Evolutionary conservation across 2,329 filamentous ascomycete species (phyloP).

Genomic region (Fusarium tupiense): DNA sequence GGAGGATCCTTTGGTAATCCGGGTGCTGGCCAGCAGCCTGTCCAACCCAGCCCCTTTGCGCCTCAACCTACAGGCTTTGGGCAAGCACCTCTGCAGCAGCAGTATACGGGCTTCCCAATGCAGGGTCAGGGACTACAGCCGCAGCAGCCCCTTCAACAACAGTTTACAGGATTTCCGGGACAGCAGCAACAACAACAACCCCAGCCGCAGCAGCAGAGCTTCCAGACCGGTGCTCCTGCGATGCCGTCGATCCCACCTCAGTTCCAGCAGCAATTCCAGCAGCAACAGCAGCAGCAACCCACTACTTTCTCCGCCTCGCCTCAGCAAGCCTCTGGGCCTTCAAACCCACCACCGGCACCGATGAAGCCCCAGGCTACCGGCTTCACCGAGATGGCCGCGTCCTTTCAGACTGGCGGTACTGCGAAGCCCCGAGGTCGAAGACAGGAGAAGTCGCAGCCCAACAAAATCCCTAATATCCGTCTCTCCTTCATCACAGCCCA

Average conservation of each 20-base stretch:
- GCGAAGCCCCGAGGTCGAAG: slow-evolving; percentile 57
- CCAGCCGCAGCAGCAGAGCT: slow-evolving; percentile 63
- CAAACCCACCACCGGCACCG: slow-evolving; percentile 64
- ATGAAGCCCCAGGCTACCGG: slow-evolving; percentile 74
- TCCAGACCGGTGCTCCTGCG: slow-evolving; percentile 67
- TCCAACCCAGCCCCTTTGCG: slow-evolving; percentile 63
- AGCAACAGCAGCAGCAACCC: slow-evolving; percentile 59
- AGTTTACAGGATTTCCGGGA: slow-evolving; percentile 72
- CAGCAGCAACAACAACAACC: slow-evolving; percentile 55
- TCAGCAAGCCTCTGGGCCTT: slow-evolving; percentile 60
- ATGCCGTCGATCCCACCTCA: slow-evolving; percentile 69
- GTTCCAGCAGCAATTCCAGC: slow-evolving; percentile 68
- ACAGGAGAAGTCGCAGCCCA: slow-evolving; percentile 61
- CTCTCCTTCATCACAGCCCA: slow-evolving; percentile 95
- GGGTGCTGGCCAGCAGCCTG: slow-evolving; percentile 55
- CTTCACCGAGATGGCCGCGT: slow-evolving; percentile 73
- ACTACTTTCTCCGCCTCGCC: slow-evolving; percentile 58
- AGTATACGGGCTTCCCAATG: slow-evolving; percentile 69
- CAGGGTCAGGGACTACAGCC: slow-evolving; percentile 64
- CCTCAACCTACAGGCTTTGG: slow-evolving; percentile 70
- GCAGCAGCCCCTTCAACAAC: slow-evolving; percentile 69
- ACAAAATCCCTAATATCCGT: slow-evolving; percentile 91
- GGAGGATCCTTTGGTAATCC: slow-evolving; percentile 58
- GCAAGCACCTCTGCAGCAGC: slow-evolving; percentile 61
- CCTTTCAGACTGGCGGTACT: slow-evolving; percentile 65